Conservation (phyloP, 495 filamentous ascomycete species). For the Penicillium angulare region DNA sequence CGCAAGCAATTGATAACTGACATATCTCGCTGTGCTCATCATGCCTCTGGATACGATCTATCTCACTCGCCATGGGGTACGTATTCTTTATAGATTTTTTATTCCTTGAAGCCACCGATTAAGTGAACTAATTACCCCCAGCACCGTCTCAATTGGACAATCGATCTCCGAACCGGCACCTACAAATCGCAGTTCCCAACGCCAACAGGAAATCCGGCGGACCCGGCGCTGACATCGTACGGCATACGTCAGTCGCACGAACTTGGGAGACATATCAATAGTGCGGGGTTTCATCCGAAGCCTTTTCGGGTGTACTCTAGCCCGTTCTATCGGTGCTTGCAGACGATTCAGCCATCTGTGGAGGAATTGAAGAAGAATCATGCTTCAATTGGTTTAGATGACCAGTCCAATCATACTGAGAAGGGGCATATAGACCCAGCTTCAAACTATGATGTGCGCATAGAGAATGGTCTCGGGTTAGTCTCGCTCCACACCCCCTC, state of each 20-base stretch:
- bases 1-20: background rate
- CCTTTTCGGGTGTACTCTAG: conserved; percentile 69
- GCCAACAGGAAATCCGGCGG: conserved; percentile 81
- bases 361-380: conserved; percentile 45
- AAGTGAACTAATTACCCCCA: conserved; percentile 28
- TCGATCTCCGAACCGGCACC: conserved; percentile 72
- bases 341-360: conserved; percentile 75
- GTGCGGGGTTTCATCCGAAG: conserved; percentile 62
- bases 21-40: background rate
- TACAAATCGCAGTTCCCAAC: conserved; percentile 67
- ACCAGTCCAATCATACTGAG: background rate
- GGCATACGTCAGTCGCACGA: conserved; percentile 83
- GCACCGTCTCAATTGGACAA: conserved; percentile 88
- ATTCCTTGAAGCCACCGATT: conserved; percentile 13
- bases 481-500: conserved; percentile 1
- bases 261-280: conserved; percentile 63
- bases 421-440: conserved; percentile 16
- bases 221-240: conserved; percentile 83
- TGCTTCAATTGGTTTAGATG: background rate
- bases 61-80: conserved; percentile 80
- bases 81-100: conserved; percentile 24
- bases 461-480: conserved; percentile 74
- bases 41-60: conserved; percentile 77
- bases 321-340: conserved; percentile 89
- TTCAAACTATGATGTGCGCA: conserved; percentile 51